Conservation (phyloP, 495 filamentous ascomycete species). For the Podospora pseudocomata region DNA sequence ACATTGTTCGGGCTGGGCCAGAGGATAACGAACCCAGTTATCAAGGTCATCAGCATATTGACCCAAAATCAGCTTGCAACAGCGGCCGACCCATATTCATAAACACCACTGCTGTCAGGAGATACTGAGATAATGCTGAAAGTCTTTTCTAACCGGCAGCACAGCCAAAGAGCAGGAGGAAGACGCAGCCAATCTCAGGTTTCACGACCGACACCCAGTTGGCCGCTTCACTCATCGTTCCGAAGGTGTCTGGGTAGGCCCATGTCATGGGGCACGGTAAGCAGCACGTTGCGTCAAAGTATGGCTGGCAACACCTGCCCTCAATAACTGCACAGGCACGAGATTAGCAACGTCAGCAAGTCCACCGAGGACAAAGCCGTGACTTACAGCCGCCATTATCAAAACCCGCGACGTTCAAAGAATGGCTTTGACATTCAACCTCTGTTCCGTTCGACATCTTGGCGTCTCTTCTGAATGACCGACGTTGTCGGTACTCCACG, state of each 20-base stretch:
- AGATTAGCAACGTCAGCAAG: conserved; percentile 9
- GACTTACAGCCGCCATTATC: conserved; percentile 43
- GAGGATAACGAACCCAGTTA: conserved; percentile 84
- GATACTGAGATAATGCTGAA: conserved; percentile 87
- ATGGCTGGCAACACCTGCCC: conserved; percentile 58
- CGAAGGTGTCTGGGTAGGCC: conserved; percentile 75
- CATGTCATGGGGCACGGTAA: conserved; percentile 86
- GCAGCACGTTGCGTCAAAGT: conserved; percentile 59
- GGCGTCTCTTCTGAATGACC: conserved; percentile 8
- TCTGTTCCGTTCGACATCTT: conserved; percentile 32
- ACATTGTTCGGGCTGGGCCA: conserved; percentile 80
- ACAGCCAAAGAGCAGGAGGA: conserved; percentile 73
- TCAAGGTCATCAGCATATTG: background rate
- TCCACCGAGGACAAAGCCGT: background rate
- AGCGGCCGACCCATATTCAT: conserved; percentile 64
- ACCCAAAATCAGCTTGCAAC: background rate
- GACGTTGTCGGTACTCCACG: background rate
- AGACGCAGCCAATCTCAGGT: conserved; percentile 66
- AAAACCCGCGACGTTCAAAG: conserved; percentile 32
- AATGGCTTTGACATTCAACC: conserved; percentile 35
- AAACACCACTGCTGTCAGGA: conserved; percentile 70
- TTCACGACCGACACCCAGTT: conserved; percentile 78
- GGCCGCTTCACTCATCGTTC: conserved; percentile 57
- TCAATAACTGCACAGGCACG: conserved; percentile 50
- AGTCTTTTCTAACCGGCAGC: conserved; percentile 84